These are phyloP conservation scores for Porodaedalea pini DNA, from an alignment of 1,284 basidiomycete genomes.

Conservation along the genomic window DNA sequence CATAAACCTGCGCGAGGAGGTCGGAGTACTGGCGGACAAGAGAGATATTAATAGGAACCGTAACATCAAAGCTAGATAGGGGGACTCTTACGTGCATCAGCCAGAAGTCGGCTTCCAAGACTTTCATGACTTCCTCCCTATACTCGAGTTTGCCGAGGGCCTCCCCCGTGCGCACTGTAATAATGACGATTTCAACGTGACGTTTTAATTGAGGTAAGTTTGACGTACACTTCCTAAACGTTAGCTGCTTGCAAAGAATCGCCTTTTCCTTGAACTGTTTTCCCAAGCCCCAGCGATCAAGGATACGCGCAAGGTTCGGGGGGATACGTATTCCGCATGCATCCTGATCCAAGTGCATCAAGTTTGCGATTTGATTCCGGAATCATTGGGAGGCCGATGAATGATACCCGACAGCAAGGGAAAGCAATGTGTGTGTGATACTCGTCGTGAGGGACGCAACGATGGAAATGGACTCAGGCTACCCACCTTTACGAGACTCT, in stretches of 20 bases:
- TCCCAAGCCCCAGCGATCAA: slow-evolving; percentile 30
- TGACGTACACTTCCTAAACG: slow-evolving; percentile 16
- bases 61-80: slow-evolving; percentile 14
- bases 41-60: slow-evolving; percentile 8
- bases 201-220: background rate
- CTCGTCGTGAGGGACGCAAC: too few species aligned
- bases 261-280: slow-evolving; percentile 23
- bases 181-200: slow-evolving; percentile 13
- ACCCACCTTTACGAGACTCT: slow-evolving; percentile 33
- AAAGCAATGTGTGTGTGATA: too few species aligned
- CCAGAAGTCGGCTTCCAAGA: slow-evolving; percentile 50
- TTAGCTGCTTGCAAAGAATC: slow-evolving; percentile 18
- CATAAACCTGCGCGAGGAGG: slow-evolving; percentile 41
- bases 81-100: slow-evolving; percentile 17
- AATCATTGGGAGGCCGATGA: background rate
- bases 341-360: slow-evolving; percentile 22
- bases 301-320: slow-evolving; percentile 29
- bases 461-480: background rate
- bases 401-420: background rate
- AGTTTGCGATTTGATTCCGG: background rate
- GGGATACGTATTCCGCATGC: slow-evolving; percentile 34
- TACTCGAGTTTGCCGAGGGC: slow-evolving; percentile 45
- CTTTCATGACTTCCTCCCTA: slow-evolving; percentile 49
- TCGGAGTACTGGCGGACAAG: slow-evolving; percentile 40
- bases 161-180: slow-evolving; percentile 43